Base-by-base conservation (phyloP, 2,329 filamentous ascomycete species). In the Furcasterigmium furcatum region DNA sequence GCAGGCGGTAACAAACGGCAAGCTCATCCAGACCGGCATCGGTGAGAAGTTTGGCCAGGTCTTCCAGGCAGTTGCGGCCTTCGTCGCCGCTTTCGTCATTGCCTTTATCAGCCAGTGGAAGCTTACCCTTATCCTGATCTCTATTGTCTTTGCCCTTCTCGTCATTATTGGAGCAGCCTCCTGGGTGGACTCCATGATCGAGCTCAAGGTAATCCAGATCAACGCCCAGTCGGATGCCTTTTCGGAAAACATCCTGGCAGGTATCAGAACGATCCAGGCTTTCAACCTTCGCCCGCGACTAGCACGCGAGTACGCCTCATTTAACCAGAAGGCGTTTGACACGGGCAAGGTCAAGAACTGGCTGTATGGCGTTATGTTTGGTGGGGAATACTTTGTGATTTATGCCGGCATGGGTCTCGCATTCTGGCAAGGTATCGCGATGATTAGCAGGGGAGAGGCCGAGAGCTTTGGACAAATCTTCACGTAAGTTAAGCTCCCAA, bases 351-450 rank as follows among this genome's bases (percentile, higher is more conserved):
- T 58, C 30, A 56, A 62, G 36, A 55, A 54, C 27, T 53, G 56
- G 38, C 45, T 63, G 46, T 58, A 63, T 45, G 47, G 44, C 9
- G 19, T 49, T 12, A 34, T 54, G 63, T 22, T 66, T 70, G 50
- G 64, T 64, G 9, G 63, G 62, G 14, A 70, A 57, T 54, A 52
- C 46, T 10, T 84, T 86, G 54, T 53, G 4, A 29, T 49, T 4
- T 55, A 50, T 14, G 46, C 47, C 9, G 51, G 46, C 4, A 53
- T 50, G 47, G 52, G 45, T 3, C 40, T 55, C 14, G 51, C 51
- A 1, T 55, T 55, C 42, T 55, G 52, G 52, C 52, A 55, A 21
- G 52, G 51, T 42, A 67, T 74, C 38, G 59, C 70, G 1, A 53
- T 73, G 45, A 67, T 72, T 4, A 58, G 61, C 4, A 47, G 47